Conservation (phyloP, 139 green algal species). For the Astrephomene gubernaculifera region DNA sequence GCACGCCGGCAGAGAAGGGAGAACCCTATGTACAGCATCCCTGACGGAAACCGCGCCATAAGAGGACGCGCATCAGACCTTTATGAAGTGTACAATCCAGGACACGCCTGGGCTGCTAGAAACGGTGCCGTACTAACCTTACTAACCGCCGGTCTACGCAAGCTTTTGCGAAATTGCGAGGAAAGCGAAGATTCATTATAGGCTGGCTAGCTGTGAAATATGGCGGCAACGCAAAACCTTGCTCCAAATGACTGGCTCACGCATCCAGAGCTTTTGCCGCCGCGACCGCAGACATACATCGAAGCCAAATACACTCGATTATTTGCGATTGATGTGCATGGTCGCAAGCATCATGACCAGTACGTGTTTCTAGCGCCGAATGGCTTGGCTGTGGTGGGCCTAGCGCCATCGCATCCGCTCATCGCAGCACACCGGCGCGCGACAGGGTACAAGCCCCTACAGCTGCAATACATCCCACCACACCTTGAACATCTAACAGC, state of each 20-base stretch:
- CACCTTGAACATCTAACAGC: neutral
- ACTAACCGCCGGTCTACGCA: no score
- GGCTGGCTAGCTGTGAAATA: no score
- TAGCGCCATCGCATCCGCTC: slow-evolving; percentile 47
- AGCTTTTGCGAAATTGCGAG: no score
- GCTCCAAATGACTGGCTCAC: slow-evolving; percentile 38
- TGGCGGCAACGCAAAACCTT: neutral
- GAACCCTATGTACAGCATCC: no score
- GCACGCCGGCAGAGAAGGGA: no score
- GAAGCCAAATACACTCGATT: slow-evolving; percentile 19
- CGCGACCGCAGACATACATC: slow-evolving; percentile 1
- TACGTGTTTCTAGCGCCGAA: slow-evolving; percentile 52
- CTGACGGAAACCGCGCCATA: no score
- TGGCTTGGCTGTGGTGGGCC: slow-evolving; percentile 40
- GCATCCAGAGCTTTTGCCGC: slow-evolving; percentile 37
- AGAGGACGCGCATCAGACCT: no score
- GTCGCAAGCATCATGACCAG: slow-evolving; percentile 24
- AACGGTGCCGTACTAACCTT: no score
- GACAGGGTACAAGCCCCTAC: slow-evolving; percentile 5
- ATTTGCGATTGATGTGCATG: slow-evolving; percentile 44
- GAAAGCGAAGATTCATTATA: no score
- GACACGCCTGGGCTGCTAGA: no score
- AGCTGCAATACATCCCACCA: slow-evolving; percentile 14
- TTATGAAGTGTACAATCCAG: no score
- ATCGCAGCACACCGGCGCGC: slow-evolving; percentile 16